Conservation (phyloP, 495 filamentous ascomycete genomes). For the Hypoxylon intermedium region DNA sequence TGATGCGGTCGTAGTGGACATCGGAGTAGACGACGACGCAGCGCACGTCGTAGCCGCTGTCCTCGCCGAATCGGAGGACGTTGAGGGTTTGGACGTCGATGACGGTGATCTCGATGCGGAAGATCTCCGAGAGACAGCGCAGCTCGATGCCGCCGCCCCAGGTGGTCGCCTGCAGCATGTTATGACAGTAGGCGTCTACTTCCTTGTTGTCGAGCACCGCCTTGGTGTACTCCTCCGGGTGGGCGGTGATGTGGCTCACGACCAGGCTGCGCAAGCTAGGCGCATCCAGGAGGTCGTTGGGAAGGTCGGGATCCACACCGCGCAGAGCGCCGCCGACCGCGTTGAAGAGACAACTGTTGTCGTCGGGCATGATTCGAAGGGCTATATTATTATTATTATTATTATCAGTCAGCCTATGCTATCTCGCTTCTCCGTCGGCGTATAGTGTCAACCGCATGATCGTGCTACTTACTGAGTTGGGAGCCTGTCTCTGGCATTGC, state of each 20-base stretch:
- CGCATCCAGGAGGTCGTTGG: slow-evolving; percentile 70
- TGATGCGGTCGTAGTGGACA: slow-evolving; percentile 95
- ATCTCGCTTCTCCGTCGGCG: no score
- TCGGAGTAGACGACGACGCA: slow-evolving; percentile 91
- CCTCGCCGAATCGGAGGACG: slow-evolving; percentile 82
- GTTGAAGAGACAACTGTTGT: slow-evolving; percentile 94
- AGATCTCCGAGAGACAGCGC: slow-evolving; percentile 81
- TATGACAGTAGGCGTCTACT: slow-evolving; percentile 79
- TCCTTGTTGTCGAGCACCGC: slow-evolving; percentile 80
- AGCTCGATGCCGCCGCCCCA: slow-evolving; percentile 97
- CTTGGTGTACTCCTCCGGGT: slow-evolving; percentile 73
- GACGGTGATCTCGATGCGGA: slow-evolving; percentile 84
- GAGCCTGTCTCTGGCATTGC: slow-evolving; percentile 28
- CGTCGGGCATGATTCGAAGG: slow-evolving; percentile 94
- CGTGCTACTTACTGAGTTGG: slow-evolving; percentile 32
- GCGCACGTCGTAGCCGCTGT: slow-evolving; percentile 58
- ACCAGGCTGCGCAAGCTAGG: slow-evolving; percentile 75
- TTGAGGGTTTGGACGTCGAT: slow-evolving; percentile 68
- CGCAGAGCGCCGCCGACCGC: slow-evolving; percentile 80
- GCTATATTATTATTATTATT: slow-evolving; percentile 49
- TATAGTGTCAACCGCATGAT: neutral
- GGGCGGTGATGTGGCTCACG: slow-evolving; percentile 75
- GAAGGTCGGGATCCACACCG: slow-evolving; percentile 12
- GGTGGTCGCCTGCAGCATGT: slow-evolving; percentile 78
- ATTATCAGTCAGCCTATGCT: no score